Evolutionary conservation across 1,139 yeast species (phyloP), one percentile per base, ranked within the genome.

Genomic region (Sporopachydermia cereana): DNA sequence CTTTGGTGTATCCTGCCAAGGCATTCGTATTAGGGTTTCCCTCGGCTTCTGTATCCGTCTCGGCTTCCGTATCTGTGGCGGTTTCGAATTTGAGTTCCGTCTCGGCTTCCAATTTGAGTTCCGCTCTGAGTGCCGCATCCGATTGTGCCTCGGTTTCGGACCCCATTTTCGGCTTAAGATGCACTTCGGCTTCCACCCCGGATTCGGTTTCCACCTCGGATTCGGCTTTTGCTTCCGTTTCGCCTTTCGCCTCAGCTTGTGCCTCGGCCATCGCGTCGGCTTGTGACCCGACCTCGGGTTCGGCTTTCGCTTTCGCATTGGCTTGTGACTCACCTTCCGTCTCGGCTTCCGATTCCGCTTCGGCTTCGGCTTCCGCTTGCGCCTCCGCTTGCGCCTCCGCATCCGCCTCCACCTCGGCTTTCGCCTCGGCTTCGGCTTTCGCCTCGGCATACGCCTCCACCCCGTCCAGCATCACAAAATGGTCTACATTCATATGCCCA

Each of bases 401-500:
- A 30, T 45, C 41, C 25, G 44, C 29, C 7, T 25, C 29, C 5
- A 7, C 17, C 5, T 24, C 42, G 9, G 12, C 42, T 7, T 46
- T 39, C 31, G 43, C 48, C 3, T 17, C 29, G 27, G 44, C 50
- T 12, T 23, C 25, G 14, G 7, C 29, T 7, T 25, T 25, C 7
- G 7, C 29, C 7, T 25, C 29, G 29, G 12, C 29, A 64, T 83
- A 78, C 1, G 89, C 84, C 50, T 74, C 72, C 31, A 71, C 71
- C 0, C 84, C 72, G 62, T 83, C 89, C 51, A 79, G 67, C 0
- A 91, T 85, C 41, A 82, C 69, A 57, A 82, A 83, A 62, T 84
- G 93, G 57, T 83, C 93, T 48, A 83, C 64, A 59, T 84, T 84
- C 94, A 84, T 84, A 57, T 84, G 94, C 0, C 93, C 94, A 58